Evolutionary conservation across 345 rosid genomes (phyloP).

Genomic region (Moringa oleifera): DNA sequence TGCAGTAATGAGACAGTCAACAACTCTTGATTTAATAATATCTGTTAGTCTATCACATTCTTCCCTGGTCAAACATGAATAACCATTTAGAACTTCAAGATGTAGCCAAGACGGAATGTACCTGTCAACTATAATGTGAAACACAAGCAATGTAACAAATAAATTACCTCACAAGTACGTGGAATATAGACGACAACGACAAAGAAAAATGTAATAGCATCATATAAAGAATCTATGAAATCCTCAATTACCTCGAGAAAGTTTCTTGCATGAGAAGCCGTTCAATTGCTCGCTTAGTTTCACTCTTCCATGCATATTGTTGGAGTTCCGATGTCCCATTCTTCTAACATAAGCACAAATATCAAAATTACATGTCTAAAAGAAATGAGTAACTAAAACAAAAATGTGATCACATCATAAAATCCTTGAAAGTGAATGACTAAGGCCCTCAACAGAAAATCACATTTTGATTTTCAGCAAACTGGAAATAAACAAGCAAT

Average conservation of each 20-base stretch:
- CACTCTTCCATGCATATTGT: constrained; percentile 27
- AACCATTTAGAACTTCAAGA: constrained; percentile 15
- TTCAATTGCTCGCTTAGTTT: constrained; percentile 62
- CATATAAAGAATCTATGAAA: constrained; percentile 2
- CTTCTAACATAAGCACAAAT: constrained; percentile 22
- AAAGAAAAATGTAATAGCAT: constrained; percentile 3
- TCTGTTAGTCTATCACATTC: constrained; percentile 59
- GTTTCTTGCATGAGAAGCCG: constrained; percentile 71
- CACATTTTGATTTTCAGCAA: neutral
- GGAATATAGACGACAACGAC: constrained; percentile 7
- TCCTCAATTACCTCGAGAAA: constrained; percentile 64
- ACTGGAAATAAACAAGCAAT: neutral
- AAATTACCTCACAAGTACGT: neutral
- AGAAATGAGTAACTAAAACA: neutral
- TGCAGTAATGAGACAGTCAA: constrained; percentile 26
- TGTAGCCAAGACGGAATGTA: neutral
- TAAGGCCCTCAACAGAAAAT: constrained; percentile 3
- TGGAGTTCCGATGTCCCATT: constrained; percentile 12
- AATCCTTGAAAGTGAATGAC: neutral
- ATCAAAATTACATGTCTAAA: neutral
- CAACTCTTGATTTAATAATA: constrained; percentile 73
- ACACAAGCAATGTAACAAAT: neutral
- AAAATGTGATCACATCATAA: neutral
- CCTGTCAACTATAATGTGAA: neutral
- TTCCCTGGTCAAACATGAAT: constrained; percentile 55